A percentile compares a stretch with the other conserved stretches of the same genome.
phyloP scores from a whole-genome alignment of 495 filamentous ascomycete species.

The Xylaria acuta region DNA sequence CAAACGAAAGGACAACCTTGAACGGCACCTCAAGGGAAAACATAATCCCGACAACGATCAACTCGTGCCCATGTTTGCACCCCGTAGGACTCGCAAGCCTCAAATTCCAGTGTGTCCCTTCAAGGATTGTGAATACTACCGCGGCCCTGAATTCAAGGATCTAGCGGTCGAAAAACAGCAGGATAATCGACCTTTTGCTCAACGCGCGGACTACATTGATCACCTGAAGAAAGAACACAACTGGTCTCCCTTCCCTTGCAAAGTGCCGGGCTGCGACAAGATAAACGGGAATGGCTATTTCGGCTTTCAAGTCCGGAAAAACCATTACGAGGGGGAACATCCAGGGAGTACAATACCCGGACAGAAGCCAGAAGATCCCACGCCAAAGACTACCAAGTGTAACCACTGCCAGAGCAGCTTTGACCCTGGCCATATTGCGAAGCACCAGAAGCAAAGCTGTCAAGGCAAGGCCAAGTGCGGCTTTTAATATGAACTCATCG shows the following conservation, averaged over 20 bases:
- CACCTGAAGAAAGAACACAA: constrained; percentile 44
- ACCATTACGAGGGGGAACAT: constrained; percentile 25
- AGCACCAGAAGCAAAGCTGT: too few relatives aligned
- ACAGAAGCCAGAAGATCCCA: not conserved
- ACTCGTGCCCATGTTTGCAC: not conserved
- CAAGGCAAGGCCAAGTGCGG: too few relatives aligned
- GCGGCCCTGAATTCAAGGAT: not conserved
- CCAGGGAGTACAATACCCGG: not conserved
- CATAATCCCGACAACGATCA: not conserved
- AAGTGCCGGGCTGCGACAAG: constrained; percentile 43
- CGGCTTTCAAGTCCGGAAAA: constrained; percentile 32
- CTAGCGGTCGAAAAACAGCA: too few relatives aligned
- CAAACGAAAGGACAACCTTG: constrained; percentile 2
- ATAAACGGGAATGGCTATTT: constrained; percentile 41
- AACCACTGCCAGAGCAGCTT: not conserved
- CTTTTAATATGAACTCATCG: not conserved
- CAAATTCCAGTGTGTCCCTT: not conserved
- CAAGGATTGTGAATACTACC: not conserved
- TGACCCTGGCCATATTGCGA: too few relatives aligned
- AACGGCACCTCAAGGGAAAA: not conserved
- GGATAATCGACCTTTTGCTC: constrained; percentile 28
- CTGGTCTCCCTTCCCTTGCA: too few relatives aligned
- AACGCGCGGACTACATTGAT: constrained; percentile 30
- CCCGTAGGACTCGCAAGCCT: not conserved
- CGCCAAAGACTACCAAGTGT: not conserved